Evolutionary conservation across 805 yeast species (phyloP), one percentile per base, ranked within the genome.

Genomic region (Ogataea parapolymorpha): DNA sequence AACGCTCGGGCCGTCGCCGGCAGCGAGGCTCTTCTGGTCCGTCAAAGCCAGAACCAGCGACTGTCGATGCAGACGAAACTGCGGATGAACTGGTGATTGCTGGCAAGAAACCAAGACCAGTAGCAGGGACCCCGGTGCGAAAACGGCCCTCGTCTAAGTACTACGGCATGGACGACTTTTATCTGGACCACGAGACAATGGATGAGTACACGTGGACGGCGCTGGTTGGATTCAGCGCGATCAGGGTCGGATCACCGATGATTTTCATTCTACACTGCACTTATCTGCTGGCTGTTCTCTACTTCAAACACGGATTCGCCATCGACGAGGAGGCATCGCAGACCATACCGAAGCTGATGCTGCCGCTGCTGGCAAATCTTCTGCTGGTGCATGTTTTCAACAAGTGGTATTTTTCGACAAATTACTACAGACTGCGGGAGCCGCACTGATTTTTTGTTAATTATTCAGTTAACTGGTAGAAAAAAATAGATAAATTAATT

Each of bases 181-280:
- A 43, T 7, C 39, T 32, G 13, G 37, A 40, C 17, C 44, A 34
- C 15, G 51, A 46, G 23, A 44, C 42, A 15, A 37, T 45, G 13
- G 44, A 46, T 28, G 48, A 54, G 24, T 24, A 20, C 5, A 35
- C 42, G 10, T 62, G 65, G 63, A 39, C 22, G 14, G 26, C 35
- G 11, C 24, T 56, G 24, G 43, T 61, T 39, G 66, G 66, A 3
- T 62, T 53, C 34, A 35, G 55, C 2, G 29, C 41, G 2, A 44
- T 62, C 14, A 37, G 67, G 22, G 35, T 61, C 2, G 23, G 47
- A 2, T 45, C 59, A 3, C 67, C 66, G 12, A 13, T 56, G 2
- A 17, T 61, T 9, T 48, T 62, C 8, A 36, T 61, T 7, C 6
- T 42, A 2, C 66, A 62, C 35, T 54, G 58, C 23, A 13, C 49